phyloP scores from a whole-genome alignment of 2,329 filamentous ascomycete species.

The Keithomyces neogunnii region DNA sequence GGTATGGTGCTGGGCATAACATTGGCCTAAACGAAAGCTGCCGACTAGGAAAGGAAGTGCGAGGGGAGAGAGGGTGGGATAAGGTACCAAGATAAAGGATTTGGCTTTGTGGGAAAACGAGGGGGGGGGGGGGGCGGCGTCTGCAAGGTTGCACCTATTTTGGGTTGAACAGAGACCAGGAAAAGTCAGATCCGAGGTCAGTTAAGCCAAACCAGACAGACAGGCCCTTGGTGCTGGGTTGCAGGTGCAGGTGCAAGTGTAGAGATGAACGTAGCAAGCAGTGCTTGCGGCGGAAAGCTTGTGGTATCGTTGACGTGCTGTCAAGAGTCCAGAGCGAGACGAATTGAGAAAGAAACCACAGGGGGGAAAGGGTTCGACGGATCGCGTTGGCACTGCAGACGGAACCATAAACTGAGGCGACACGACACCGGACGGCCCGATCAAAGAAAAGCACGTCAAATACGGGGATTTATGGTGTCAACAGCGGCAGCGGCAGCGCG shows the following conservation, averaged over 20 bases:
- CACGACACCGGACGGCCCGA: constrained; percentile 2
- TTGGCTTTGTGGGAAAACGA: neutral
- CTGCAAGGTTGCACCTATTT: neutral
- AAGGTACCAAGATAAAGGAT: neutral
- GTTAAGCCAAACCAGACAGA: neutral
- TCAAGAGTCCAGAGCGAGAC: neutral
- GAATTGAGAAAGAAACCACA: neutral
- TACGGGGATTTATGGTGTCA: neutral
- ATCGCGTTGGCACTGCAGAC: neutral
- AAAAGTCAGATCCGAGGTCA: neutral
- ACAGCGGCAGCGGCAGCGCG: too few relatives aligned
- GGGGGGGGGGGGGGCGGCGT: too few relatives aligned
- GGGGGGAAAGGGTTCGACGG: neutral
- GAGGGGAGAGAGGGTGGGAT: constrained; percentile 1
- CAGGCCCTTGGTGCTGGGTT: neutral
- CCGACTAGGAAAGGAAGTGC: neutral
- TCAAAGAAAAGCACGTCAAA: constrained; percentile 4
- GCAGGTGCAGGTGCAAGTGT: neutral
- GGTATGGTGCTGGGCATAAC: constrained; percentile 43
- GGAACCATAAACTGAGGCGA: neutral
- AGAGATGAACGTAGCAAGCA: constrained; percentile 1
- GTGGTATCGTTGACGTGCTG: neutral
- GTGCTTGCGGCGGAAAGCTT: neutral
- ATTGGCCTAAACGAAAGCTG: constrained; percentile 15
- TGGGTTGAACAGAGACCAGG: neutral